These are phyloP conservation scores for Schizopora paradoxa DNA, from an alignment of 1,284 basidiomycete genomes.

Conservation along the genomic window DNA sequence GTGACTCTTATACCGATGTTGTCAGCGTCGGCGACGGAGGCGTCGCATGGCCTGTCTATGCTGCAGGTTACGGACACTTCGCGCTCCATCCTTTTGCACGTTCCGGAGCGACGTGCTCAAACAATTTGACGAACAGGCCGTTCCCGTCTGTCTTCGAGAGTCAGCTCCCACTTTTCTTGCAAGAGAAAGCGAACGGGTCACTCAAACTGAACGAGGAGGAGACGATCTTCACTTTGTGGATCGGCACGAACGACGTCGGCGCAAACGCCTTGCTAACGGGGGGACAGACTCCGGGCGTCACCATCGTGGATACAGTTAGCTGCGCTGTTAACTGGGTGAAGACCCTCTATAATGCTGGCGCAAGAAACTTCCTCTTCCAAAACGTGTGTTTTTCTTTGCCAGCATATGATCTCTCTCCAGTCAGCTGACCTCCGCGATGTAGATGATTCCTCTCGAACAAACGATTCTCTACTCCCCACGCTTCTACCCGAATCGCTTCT, in stretches of 20 bases:
- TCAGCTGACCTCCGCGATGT: not conserved
- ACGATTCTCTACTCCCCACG: constrained; percentile 31
- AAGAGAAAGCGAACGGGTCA: constrained; percentile 26
- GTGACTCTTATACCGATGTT: constrained; percentile 43
- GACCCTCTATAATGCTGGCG: constrained; percentile 36
- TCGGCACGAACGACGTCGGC: constrained; percentile 45
- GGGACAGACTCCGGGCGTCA: constrained; percentile 30
- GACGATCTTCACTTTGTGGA: constrained; percentile 46
- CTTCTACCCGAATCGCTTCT: constrained; percentile 34
- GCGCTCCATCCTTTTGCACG: constrained; percentile 38
- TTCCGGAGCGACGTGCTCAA: constrained; percentile 41
- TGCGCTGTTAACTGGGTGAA: constrained; percentile 41
- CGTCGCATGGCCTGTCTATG: constrained; percentile 40
- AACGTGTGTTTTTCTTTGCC: constrained; percentile 31
- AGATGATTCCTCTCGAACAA: constrained; percentile 33
- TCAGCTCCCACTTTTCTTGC: constrained; percentile 35
- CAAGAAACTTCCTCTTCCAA: constrained; percentile 43
- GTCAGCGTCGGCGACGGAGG: constrained; percentile 32
- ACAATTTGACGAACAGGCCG: constrained; percentile 34
- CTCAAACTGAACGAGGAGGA: constrained; percentile 28
- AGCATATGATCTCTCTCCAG: not conserved
- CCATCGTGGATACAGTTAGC: constrained; percentile 36
- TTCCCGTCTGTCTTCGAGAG: constrained; percentile 35
- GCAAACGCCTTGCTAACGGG: constrained; percentile 35
- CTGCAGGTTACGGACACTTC: constrained; percentile 34